Evolutionary conservation across 345 rosid species (phyloP).

Genomic region (Melaleuca alternifolia): DNA sequence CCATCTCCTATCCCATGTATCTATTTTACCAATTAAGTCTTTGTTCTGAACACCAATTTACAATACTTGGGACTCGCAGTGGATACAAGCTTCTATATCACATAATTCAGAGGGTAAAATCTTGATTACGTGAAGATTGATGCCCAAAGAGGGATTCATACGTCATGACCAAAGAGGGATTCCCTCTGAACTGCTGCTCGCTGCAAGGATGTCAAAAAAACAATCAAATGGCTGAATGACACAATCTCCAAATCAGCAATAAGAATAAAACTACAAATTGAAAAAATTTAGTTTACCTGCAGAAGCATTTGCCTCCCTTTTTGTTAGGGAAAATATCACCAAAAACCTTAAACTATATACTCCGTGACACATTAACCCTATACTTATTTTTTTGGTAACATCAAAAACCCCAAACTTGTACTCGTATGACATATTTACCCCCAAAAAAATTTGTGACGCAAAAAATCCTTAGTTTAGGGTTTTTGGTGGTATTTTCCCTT

Average conservation of each 20-base stretch:
- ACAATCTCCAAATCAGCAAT: background rate
- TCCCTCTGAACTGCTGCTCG: background rate
- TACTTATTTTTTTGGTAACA: too few relatives aligned
- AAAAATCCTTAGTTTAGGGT: too few relatives aligned
- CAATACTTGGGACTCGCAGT: background rate
- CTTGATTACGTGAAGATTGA: background rate
- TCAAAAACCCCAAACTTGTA: too few relatives aligned
- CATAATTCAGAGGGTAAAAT: background rate
- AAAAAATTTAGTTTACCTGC: background rate
- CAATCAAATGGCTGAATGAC: background rate
- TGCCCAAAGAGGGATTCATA: background rate
- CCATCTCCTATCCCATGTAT: background rate
- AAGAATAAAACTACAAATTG: background rate
- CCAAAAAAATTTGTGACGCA: too few relatives aligned
- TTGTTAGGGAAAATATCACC: too few relatives aligned
- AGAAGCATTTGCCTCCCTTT: background rate
- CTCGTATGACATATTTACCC: too few relatives aligned
- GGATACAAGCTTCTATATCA: background rate
- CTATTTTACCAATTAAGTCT: background rate
- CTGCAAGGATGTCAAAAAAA: background rate
- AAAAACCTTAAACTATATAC: too few relatives aligned
- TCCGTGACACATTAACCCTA: too few relatives aligned
- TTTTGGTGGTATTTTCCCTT: background rate
- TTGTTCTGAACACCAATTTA: background rate
- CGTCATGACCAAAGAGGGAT: background rate